phyloP scores from a whole-genome alignment of 352 stramenopile species.

The Phytophthora tentaculata region DNA sequence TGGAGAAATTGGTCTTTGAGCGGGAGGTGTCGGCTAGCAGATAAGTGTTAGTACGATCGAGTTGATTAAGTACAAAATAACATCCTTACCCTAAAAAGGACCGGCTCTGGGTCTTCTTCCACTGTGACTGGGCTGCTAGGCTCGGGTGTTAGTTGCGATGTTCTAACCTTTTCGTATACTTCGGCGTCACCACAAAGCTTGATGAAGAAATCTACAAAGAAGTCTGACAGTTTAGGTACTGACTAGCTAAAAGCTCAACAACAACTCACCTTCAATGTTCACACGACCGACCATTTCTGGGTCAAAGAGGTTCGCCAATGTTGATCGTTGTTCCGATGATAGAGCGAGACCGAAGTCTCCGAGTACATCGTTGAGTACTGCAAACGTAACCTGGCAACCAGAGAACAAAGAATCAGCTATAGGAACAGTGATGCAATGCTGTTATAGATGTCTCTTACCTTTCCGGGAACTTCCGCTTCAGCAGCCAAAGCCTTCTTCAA shows the following conservation, averaged over 20 bases:
- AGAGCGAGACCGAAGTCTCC: slow-evolving; percentile 68
- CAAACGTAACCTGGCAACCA: slow-evolving; percentile 54
- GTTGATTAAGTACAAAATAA: background rate
- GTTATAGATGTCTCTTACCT: slow-evolving; percentile 38
- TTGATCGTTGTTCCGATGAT: slow-evolving; percentile 44
- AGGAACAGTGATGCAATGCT: background rate
- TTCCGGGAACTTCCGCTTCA: slow-evolving; percentile 72
- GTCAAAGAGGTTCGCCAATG: slow-evolving; percentile 59
- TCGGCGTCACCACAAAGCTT: slow-evolving; percentile 74
- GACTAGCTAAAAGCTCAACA: too few species aligned
- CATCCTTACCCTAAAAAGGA: slow-evolving; percentile 35
- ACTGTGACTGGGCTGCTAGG: slow-evolving; percentile 1
- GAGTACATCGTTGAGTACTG: slow-evolving; percentile 76
- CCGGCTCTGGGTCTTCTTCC: slow-evolving; percentile 16
- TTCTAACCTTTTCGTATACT: slow-evolving; percentile 45
- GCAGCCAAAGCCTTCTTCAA: slow-evolving; percentile 81
- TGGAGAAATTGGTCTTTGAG: slow-evolving; percentile 19
- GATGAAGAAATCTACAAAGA: slow-evolving; percentile 71
- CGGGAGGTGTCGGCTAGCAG: slow-evolving; percentile 25
- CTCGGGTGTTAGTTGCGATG: slow-evolving; percentile 16
- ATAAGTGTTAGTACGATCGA: background rate
- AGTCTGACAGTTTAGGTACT: background rate
- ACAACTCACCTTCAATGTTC: slow-evolving; percentile 74
- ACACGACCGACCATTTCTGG: slow-evolving; percentile 57
- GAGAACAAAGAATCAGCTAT: background rate